Evolutionary conservation across 805 yeast genomes (phyloP).

Genomic region (Monosporozyma solicola): DNA sequence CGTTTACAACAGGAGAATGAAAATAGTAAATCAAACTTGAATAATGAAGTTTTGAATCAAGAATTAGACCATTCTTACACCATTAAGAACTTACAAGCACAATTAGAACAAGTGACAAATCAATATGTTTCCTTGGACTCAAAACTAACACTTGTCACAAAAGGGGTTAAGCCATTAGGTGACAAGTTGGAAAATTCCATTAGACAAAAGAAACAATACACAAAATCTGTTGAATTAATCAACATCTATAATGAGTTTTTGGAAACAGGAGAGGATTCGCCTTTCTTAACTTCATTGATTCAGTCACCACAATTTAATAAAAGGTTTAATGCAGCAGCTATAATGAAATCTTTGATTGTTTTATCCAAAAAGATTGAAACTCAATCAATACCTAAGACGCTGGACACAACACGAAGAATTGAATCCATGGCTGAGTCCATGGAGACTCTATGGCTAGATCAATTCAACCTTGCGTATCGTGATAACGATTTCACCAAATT

Average conservation of each 20-base stretch:
- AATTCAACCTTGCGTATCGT: constrained; percentile 67
- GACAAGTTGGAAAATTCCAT: constrained; percentile 59
- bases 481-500: constrained; percentile 59
- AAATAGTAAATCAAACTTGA: constrained; percentile 41
- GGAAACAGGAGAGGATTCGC: constrained; percentile 26
- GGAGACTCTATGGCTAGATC: constrained; percentile 61
- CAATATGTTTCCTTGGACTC: constrained; percentile 23
- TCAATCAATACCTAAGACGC: constrained; percentile 40
- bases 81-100: constrained; percentile 37
- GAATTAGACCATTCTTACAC: constrained; percentile 63
- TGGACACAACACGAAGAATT: constrained; percentile 34
- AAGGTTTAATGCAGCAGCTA: constrained; percentile 49
- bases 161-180: constrained; percentile 60
- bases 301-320: constrained; percentile 45
- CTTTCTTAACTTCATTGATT: constrained; percentile 28
- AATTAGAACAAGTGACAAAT: constrained; percentile 14
- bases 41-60: constrained; percentile 46
- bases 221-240: constrained; percentile 62
- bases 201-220: constrained; percentile 62
- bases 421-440: constrained; percentile 66
- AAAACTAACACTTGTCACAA: constrained; percentile 39
- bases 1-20: constrained; percentile 49
- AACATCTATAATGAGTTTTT: constrained; percentile 72
- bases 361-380: constrained; percentile 58
- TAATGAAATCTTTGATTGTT: constrained; percentile 54